A percentile compares a stretch with the other conserved stretches of the same genome.
These are phyloP conservation scores for Boeremia exigua DNA, from an alignment of 2,329 filamentous ascomycete genomes.

Conservation along the genomic window DNA sequence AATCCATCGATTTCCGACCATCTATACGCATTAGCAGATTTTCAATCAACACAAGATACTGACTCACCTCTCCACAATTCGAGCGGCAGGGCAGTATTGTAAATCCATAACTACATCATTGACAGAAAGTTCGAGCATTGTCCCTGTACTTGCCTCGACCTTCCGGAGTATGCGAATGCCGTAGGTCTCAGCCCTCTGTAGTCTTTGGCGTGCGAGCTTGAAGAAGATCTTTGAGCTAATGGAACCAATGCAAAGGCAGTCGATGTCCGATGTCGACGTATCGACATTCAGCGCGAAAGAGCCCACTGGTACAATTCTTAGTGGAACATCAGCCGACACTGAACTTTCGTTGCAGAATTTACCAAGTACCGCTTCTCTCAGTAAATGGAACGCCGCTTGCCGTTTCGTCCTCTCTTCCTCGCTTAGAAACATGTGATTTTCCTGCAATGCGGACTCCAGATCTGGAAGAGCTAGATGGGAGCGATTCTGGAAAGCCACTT, in stretches of 20 bases:
- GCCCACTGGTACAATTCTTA: constrained; percentile 67
- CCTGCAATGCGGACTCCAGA: constrained; percentile 22
- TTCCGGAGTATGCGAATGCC: constrained; percentile 62
- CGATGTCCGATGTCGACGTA: constrained; percentile 66
- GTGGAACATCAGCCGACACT: constrained; percentile 35
- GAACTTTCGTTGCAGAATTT: constrained; percentile 18
- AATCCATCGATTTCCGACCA: constrained; percentile 51
- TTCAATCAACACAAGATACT: neutral
- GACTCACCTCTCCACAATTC: constrained; percentile 58
- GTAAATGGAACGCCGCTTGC: constrained; percentile 53
- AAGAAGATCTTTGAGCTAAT: constrained; percentile 69
- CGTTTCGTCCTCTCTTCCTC: constrained; percentile 53
- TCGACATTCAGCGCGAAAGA: constrained; percentile 70
- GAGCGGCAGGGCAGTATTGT: constrained; percentile 68
- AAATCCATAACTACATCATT: constrained; percentile 65
- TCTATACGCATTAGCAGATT: constrained; percentile 27
- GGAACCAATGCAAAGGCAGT: constrained; percentile 69
- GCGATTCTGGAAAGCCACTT: constrained; percentile 21
- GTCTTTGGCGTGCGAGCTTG: constrained; percentile 60
- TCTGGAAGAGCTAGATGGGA: constrained; percentile 15
- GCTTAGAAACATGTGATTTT: constrained; percentile 54
- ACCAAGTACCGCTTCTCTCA: constrained; percentile 55
- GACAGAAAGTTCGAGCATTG: constrained; percentile 70
- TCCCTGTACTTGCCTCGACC: constrained; percentile 65
- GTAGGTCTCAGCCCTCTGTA: constrained; percentile 55